Base-by-base conservation (phyloP, 805 yeast species). In the Candida morakotiae region DNA sequence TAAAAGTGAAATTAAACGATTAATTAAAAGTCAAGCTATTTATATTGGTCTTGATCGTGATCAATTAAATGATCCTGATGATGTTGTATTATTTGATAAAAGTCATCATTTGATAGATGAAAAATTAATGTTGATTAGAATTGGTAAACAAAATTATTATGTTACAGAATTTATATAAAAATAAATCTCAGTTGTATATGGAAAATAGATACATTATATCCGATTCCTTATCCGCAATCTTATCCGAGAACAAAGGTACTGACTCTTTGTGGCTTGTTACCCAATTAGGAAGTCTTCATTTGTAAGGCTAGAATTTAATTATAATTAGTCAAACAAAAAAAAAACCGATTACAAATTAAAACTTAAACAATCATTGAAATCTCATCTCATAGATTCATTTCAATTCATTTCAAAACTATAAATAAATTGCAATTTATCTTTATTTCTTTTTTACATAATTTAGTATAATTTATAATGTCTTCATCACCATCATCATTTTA, bases 61-160 rank as follows among this genome's bases (percentile, higher is more conserved):
- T 7, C 78, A 81, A 46, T 61, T 73, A 11, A 51, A 48, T 4
- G 76, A 74, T 16, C 64, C 67, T 1, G 78, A 76, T 14, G 77
- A 73, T 31, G 60, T 63, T 1, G 61, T 80, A 3, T 62, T 77
- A 39, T 59, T 77, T 35, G 71, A 65, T 25, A 61, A 60, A 8
- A 70, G 67, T 2, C 46, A 57, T 35, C 75, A 73, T 41, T 56
- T 84, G 39, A 67, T 84, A 4, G 89, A 77, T 25, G 77, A 62
- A 9, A 70, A 69, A 39, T 60, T 88, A 26, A 60, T 91, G 41
- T 58, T 87, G 26, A 54, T 89, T 14, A 71, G 94, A 47, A 58
- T 80, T 7, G 98, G 97, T 2, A 91, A 89, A 54, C 76, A 73
- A 32, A 75, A 75, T 42, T 81, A 79, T 51, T 65, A 69, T 51